phyloP scores from a whole-genome alignment of 768 basidiomycete species.

The Mycena epipterygia region DNA sequence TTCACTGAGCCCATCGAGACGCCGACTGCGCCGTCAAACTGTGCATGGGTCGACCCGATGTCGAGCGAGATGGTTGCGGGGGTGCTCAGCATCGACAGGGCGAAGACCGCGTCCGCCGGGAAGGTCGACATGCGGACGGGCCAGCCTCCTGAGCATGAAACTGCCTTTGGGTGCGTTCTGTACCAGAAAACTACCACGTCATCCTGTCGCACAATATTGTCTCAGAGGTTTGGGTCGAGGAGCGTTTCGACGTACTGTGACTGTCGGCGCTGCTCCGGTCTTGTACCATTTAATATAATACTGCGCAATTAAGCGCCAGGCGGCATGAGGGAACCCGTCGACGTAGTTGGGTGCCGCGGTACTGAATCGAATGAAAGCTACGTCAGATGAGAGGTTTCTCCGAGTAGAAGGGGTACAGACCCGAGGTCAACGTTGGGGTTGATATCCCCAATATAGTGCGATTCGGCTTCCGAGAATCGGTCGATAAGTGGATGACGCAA shows the following conservation, averaged over 20 bases:
- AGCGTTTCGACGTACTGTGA: conserved; percentile 42
- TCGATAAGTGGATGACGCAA: conserved; percentile 31
- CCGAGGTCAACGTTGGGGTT: conserved; percentile 43
- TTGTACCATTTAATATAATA: conserved; percentile 44
- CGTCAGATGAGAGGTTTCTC: background rate
- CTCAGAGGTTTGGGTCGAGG: background rate
- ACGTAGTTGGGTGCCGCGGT: conserved; percentile 41
- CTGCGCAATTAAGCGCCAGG: conserved; percentile 42
- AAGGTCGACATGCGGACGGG: conserved; percentile 44
- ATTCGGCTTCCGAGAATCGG: conserved; percentile 42
- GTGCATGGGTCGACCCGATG: conserved; percentile 41
- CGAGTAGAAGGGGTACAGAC: background rate
- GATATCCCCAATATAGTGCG: conserved; percentile 56
- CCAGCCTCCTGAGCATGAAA: conserved; percentile 43
- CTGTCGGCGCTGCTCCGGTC: conserved; percentile 37
- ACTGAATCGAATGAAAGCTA: background rate
- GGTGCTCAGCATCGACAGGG: conserved; percentile 50
- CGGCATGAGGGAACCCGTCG: conserved; percentile 40
- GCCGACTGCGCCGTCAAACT: conserved; percentile 37
- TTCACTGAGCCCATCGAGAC: conserved; percentile 40
- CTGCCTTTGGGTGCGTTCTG: conserved; percentile 39
- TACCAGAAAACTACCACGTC: conserved; percentile 45
- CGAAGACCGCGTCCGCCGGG: conserved; percentile 55
- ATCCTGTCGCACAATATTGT: conserved; percentile 24
- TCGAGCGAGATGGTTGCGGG: conserved; percentile 49